These are phyloP conservation scores for Russula emetica DNA, from an alignment of 768 basidiomycete genomes.

Conservation along the genomic window DNA sequence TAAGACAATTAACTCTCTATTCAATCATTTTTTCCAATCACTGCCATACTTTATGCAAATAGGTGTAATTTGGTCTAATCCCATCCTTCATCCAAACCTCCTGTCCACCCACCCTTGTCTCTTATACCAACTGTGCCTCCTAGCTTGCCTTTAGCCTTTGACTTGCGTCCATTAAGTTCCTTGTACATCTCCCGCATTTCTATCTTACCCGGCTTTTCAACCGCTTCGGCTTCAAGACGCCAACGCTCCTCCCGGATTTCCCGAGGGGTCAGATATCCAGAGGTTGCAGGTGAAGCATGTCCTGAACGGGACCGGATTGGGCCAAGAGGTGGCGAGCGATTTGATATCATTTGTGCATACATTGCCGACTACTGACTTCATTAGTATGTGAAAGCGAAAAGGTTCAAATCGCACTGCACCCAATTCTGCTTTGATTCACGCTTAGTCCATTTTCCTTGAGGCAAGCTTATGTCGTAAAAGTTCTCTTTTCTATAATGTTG, in stretches of 20 bases:
- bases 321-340: constrained; percentile 39
- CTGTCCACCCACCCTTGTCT: constrained; percentile 77
- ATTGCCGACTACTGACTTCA: constrained; percentile 6
- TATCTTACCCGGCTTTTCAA: constrained; percentile 60
- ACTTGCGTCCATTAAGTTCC: constrained; percentile 81
- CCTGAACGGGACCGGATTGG: constrained; percentile 40
- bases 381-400: neutral
- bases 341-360: constrained; percentile 22
- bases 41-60: too few species aligned
- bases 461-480: constrained; percentile 74
- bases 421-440: constrained; percentile 93
- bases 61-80: constrained; percentile 9
- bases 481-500: constrained; percentile 84
- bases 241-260: constrained; percentile 78
- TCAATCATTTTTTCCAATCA: too few species aligned
- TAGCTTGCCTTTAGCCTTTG: constrained; percentile 67
- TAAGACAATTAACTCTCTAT: too few species aligned
- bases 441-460: constrained; percentile 86
- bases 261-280: constrained; percentile 71
- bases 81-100: constrained; percentile 35
- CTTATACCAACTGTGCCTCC: constrained; percentile 54
- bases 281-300: constrained; percentile 45
- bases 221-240: constrained; percentile 49
- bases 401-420: constrained; percentile 43
- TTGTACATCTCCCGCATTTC: constrained; percentile 94